Evolutionary conservation across 169 alveolate species (phyloP).

Genomic region (Amoebophrya sp.): DNA sequence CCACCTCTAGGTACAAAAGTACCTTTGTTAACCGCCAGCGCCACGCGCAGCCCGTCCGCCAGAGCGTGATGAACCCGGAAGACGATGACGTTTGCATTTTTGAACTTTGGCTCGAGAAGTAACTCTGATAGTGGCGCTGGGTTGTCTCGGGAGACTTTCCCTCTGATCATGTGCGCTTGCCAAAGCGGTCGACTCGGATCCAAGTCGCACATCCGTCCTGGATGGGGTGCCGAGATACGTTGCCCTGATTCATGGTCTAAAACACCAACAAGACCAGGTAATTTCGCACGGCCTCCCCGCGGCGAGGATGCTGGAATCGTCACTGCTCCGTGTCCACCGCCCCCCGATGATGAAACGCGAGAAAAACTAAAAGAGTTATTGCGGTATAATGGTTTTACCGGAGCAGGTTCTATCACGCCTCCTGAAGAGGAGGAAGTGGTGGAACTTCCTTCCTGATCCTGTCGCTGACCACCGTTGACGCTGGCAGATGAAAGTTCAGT

Average conservation of each 20-base stretch:
- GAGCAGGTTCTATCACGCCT: no score
- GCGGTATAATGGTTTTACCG: no score
- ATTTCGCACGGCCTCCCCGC: no score
- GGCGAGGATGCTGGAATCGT: not conserved
- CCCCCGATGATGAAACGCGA: not conserved
- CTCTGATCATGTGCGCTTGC: not conserved
- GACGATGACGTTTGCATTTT: not conserved
- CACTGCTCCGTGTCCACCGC: not conserved
- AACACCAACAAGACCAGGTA: not conserved
- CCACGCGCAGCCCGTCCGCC: conserved; percentile 1
- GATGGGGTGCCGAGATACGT: not conserved
- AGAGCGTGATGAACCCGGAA: not conserved
- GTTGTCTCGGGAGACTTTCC: not conserved
- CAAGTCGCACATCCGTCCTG: not conserved
- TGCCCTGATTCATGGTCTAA: not conserved
- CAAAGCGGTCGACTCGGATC: not conserved
- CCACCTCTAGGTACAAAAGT: no score
- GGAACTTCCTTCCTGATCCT: no score
- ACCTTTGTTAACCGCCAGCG: no score
- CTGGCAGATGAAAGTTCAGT: no score
- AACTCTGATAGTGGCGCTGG: not conserved
- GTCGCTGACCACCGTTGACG: no score
- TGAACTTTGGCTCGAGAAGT: not conserved
- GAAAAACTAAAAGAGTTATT: not conserved
- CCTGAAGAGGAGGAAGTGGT: no score